Evolutionary conservation across 2,329 filamentous ascomycete genomes (phyloP), one percentile per base, ranked within the genome.

Genomic region (Fusarium sublunatum): DNA sequence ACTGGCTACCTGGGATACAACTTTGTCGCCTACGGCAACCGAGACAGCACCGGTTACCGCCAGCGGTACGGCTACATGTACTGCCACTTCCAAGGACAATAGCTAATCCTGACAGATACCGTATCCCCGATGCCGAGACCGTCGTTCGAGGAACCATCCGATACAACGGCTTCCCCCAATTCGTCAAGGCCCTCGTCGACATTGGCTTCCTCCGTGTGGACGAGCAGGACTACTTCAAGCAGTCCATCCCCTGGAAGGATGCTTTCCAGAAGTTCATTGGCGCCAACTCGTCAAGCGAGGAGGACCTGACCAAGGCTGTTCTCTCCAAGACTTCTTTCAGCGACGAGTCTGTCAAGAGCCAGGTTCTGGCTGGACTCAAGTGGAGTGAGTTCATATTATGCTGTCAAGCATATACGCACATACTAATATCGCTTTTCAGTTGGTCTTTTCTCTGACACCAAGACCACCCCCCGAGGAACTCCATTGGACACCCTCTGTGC

Each of bases 11-110:
- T 91, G 32, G 73, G 92, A 58, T 97, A 88, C 76, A 89, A 90
- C 47, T 94, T 96, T 71, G 93, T 97, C 68, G 92, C 90, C 38
- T 98, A 98, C 80, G 91, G 91, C 55, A 98, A 98, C 87, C 85
- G 93, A 70, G 93, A 98, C 79, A 93, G 89, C 19, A 95, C 91
- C 13, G 83, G 86, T 8, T 98, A 95, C 87, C 89, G 88, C 74
- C 89, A 96, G 83, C 88, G 91, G 63, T 97, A 97, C 9, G 42
- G 26, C 32, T n/a, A 13, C n/a, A 9, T 15, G 38, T 6, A 40
- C 19, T 13, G 25, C 3, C 5, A 13, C 10, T 5, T n/a, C 7
- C 12, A 25, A 19, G 7, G 10, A 12, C 13, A 55, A n/a, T 15
- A 13, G 15, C 49, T 60, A 4, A 60, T 13, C n/a, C 12, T 42